Percentiles rank a stretch among this genome's conserved stretches.
Conservation (phyloP, 2,329 filamentous ascomycete species). For the Metarhizium robertsii region DNA sequence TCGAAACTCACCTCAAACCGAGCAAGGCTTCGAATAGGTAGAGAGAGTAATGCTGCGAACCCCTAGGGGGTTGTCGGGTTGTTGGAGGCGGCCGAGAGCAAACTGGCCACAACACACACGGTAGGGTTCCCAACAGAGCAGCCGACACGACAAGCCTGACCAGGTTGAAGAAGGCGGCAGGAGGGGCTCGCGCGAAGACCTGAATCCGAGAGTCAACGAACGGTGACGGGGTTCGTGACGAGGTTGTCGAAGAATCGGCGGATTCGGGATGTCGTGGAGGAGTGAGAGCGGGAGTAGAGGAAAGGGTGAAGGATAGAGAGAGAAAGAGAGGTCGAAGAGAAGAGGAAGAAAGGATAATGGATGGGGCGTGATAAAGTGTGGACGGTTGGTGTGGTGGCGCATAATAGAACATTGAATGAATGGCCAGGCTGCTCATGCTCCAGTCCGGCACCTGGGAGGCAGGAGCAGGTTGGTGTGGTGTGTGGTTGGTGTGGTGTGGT, state of each 20-base stretch:
- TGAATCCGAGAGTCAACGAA: conserved; percentile 17
- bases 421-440: neutral
- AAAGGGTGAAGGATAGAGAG: neutral
- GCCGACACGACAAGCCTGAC: conserved; percentile 15
- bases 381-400: conserved; percentile 1
- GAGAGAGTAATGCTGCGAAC: conserved; percentile 1
- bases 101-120: conserved; percentile 7
- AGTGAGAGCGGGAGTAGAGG: conserved; percentile 9
- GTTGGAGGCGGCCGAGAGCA: conserved; percentile 8
- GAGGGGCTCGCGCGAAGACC: conserved; percentile 20
- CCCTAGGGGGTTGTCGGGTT: conserved; percentile 6
- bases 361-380: neutral
- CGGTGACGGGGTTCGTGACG: conserved; percentile 19
- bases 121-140: conserved; percentile 10
- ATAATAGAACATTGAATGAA: neutral
- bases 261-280: conserved; percentile 27
- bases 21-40: neutral
- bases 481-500: neutral
- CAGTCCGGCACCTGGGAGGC: neutral
- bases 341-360: neutral
- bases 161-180: conserved; percentile 12
- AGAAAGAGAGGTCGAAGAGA: conserved; percentile 6
- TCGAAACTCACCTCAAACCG: conserved; percentile 1
- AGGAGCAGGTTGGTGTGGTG: too few relatives aligned
- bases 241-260: conserved; percentile 24